A percentile compares a stretch with the other conserved stretches of the same genome.
These are phyloP conservation scores for Colletotrichum lindemuthianum DNA, from an alignment of 2,329 filamentous ascomycete genomes.

Conservation along the genomic window DNA sequence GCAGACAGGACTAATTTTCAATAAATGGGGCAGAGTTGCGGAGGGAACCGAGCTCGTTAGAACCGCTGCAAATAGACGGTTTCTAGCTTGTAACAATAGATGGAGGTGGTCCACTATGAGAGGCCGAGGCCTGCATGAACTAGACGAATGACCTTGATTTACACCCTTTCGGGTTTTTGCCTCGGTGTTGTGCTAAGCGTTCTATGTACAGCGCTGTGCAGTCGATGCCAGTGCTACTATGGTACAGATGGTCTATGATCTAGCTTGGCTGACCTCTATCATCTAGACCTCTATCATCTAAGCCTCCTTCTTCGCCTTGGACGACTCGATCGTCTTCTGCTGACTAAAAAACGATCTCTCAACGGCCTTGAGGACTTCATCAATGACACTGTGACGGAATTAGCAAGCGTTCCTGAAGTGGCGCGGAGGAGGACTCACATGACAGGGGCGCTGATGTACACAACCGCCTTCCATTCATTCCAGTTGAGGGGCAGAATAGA, in stretches of 20 bases:
- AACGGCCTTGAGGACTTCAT: conserved; percentile 82
- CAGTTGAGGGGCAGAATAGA: conserved; percentile 88
- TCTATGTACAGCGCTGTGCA: conserved; percentile 33
- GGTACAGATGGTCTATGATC: conserved; percentile 44
- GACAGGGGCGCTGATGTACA: conserved; percentile 89
- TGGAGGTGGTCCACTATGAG: conserved; percentile 39
- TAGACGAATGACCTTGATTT: conserved; percentile 32
- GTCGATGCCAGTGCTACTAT: conserved; percentile 35
- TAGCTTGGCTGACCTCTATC: conserved; percentile 40
- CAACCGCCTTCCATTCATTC: conserved; percentile 91
- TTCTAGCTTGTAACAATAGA: conserved; percentile 49
- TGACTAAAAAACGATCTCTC: conserved; percentile 76
- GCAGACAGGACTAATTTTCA: conserved; percentile 82
- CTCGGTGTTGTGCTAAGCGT: conserved; percentile 23
- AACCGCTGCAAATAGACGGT: conserved; percentile 33
- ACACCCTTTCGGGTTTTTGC: conserved; percentile 5
- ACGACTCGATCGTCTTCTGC: conserved; percentile 51
- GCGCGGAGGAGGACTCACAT: conserved; percentile 70
- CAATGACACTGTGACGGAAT: conserved; percentile 70
- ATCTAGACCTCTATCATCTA: no score
- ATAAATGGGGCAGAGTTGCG: background rate
- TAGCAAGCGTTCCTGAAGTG: background rate
- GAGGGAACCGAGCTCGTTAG: conserved; percentile 21
- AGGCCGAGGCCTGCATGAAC: conserved; percentile 31
- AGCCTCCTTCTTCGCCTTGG: conserved; percentile 64